Base-by-base conservation (phyloP, 148 eudicot genomes). In the Cornus suecica region DNA sequence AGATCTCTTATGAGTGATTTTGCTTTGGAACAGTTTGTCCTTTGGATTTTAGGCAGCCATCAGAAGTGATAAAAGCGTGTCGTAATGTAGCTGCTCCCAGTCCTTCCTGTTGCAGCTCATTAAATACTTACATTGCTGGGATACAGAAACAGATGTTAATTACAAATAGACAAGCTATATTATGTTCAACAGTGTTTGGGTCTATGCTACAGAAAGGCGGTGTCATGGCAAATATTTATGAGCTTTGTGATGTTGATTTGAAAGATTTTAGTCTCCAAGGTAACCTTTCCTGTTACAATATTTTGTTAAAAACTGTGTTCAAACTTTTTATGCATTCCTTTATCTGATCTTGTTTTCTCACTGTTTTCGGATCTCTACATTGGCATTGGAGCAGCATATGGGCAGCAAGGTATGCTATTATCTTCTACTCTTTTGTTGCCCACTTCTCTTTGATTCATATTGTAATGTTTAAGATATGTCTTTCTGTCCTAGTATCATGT, bases 191-290 rank as follows among this genome's bases (percentile, higher is more conserved):
- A 37, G 79, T 84, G 66, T 90, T 95, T 74, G 99, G 92, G 23
- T 87, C 86, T 31, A 85, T 91, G 86, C 86, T 95, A 79, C 88
- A 82, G 80, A 90, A 93, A 61, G 97, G 86, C 41, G 99, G 97
- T 68, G 97, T 95, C 42, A 86, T 90, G 94, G 79, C 93, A 71
- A 87, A 95, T 79, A 71, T 95, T 61, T 95, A 92, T 79, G 89
- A 90, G 76, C 99, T 95, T 79, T 95, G 99, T 88, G 99, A 92
- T 80, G 93, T 95, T 69, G 93, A 93, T 79, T 65, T 95, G 71
- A 93, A 91, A 81, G 99, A 95, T 86, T 95, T 95, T 77, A 87
- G 91, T 69, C 87, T 95, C 71, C 97, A 92, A 91, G 97, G 99
- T 92, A 71, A 37, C 27, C 41, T n/a, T 76, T 34, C 8, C 52